Percentiles rank a stretch among this genome's conserved stretches.
Evolutionary conservation across 345 rosid species (phyloP).

Genomic region (Camelina neglecta): DNA sequence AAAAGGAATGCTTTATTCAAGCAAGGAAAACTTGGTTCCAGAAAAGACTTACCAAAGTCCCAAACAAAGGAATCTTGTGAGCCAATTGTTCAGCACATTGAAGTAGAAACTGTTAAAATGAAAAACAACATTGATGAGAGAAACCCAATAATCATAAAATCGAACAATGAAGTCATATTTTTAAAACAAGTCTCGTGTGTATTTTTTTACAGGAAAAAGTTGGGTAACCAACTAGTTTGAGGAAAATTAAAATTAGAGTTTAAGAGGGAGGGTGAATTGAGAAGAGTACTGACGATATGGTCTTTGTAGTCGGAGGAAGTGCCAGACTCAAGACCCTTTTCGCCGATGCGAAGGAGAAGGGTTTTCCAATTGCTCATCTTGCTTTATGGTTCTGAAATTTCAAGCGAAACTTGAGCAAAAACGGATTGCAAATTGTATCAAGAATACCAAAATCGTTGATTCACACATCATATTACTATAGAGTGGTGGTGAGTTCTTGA

Average conservation of each 20-base stretch:
- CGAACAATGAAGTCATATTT: background rate
- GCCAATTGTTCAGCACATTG: slow-evolving; percentile 91
- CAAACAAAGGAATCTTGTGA: slow-evolving; percentile 90
- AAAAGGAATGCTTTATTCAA: background rate
- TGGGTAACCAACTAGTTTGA: background rate
- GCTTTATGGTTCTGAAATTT: too few relatives aligned
- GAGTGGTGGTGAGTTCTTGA: background rate
- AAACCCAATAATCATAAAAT: background rate
- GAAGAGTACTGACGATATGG: slow-evolving; percentile 63
- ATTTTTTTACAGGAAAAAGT: background rate
- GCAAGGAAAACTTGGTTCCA: background rate
- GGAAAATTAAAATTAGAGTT: slow-evolving; percentile 42
- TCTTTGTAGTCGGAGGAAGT: slow-evolving; percentile 76
- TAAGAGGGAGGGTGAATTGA: slow-evolving; percentile 7
- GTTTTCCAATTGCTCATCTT: slow-evolving; percentile 80
- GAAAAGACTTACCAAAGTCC: slow-evolving; percentile 72
- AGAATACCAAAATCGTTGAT: slow-evolving; percentile 5
- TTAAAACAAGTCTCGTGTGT: slow-evolving; percentile 79
- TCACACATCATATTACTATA: background rate
- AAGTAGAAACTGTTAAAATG: slow-evolving; percentile 65
- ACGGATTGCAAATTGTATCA: slow-evolving; percentile 6
- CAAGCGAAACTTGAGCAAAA: too few relatives aligned
- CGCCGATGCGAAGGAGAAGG: slow-evolving; percentile 90
- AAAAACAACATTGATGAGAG: background rate
- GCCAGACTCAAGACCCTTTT: slow-evolving; percentile 80